Percentiles rank a stretch among this genome's conserved stretches.
Conservation (phyloP, 164 flowering plant genomes). For the Macadamia integrifolia region DNA sequence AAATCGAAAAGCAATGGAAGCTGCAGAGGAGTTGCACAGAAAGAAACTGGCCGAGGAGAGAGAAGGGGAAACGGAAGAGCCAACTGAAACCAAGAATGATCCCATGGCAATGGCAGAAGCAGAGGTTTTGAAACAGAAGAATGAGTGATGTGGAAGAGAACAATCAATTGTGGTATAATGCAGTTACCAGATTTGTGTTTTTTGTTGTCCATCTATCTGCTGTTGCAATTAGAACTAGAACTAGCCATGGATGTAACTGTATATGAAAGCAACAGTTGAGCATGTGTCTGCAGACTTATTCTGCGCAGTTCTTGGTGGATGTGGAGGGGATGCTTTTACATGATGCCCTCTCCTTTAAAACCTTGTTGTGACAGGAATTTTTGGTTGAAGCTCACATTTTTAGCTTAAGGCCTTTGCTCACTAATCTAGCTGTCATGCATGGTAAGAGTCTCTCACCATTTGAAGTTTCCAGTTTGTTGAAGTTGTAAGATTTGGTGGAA, state of each 20-base stretch:
- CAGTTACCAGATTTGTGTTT: not conserved
- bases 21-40: slow-evolving; percentile 79
- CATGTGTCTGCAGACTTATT: not conserved
- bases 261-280: not conserved
- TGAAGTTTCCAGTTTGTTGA: too few relatives aligned
- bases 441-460: too few relatives aligned
- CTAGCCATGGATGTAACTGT: not conserved
- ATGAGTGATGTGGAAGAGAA: not conserved
- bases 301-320: too few relatives aligned
- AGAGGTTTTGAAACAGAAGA: slow-evolving; percentile 42
- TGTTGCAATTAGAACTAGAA: not conserved
- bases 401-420: too few relatives aligned
- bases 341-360: too few relatives aligned
- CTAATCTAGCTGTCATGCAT: too few relatives aligned
- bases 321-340: too few relatives aligned
- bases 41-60: slow-evolving; percentile 76
- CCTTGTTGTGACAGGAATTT: too few relatives aligned
- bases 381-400: too few relatives aligned
- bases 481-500: too few relatives aligned
- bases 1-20: slow-evolving; percentile 69
- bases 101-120: slow-evolving; percentile 89
- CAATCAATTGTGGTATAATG: not conserved
- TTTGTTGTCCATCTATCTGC: not conserved
- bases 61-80: slow-evolving; percentile 87
- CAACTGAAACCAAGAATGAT: slow-evolving; percentile 36